A percentile compares a stretch with the other conserved stretches of the same genome.
Evolutionary conservation across 352 stramenopile species (phyloP).

Genomic region (Nothophytophthora sp.): DNA sequence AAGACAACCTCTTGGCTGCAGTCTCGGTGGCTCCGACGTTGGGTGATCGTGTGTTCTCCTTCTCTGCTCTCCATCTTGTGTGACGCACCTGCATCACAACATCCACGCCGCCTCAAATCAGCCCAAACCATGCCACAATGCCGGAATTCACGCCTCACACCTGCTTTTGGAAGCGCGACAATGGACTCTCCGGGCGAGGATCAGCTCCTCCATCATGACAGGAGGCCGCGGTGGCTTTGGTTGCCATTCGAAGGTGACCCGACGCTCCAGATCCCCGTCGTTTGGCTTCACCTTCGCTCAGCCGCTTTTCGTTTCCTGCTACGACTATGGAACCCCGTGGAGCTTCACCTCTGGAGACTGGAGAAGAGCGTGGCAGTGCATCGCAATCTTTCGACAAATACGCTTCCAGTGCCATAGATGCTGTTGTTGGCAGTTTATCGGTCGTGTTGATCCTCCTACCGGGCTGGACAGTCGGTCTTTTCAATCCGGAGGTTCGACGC

Average conservation of each 20-base stretch:
- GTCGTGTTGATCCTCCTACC: conserved; percentile 1
- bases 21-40: not conserved
- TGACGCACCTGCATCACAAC: conserved; percentile 14
- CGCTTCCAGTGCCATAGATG: conserved; percentile 8
- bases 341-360: not conserved
- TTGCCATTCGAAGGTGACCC: not conserved
- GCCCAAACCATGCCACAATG: not conserved
- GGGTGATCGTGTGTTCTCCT: not conserved
- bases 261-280: not conserved
- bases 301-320: not conserved
- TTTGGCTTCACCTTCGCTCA: not conserved
- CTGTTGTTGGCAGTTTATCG: too few relatives aligned
- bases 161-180: conserved; percentile 51
- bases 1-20: not conserved
- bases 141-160: conserved; percentile 8
- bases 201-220: not conserved
- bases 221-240: not conserved
- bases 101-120: conserved; percentile 6
- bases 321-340: not conserved
- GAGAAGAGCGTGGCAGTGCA: conserved; percentile 2
- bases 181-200: conserved; percentile 26
- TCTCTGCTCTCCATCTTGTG: not conserved
- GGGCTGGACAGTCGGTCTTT: not conserved
- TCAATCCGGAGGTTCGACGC: not conserved
- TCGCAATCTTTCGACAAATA: conserved; percentile 18